Percentiles rank a stretch among this genome's conserved stretches.
phyloP scores from a whole-genome alignment of 352 stramenopile species.

The Globisporangium abappressorium region DNA sequence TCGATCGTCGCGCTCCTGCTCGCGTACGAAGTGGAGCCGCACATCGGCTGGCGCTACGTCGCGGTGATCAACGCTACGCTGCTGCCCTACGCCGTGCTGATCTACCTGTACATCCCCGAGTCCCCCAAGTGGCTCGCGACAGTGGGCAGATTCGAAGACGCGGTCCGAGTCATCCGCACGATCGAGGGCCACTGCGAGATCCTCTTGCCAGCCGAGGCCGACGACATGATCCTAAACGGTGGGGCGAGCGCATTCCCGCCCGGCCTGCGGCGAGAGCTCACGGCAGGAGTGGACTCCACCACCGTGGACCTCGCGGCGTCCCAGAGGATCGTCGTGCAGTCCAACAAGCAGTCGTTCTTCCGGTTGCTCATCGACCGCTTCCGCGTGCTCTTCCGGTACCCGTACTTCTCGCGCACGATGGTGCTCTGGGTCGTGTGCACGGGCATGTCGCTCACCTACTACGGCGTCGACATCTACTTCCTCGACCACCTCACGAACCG shows the following conservation, averaged over 20 bases:
- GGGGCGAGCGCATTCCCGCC: neutral
- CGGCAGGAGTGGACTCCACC: neutral
- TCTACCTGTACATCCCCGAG: slow-evolving; percentile 9
- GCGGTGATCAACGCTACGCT: neutral
- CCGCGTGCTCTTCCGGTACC: slow-evolving; percentile 20
- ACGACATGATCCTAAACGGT: slow-evolving; percentile 4
- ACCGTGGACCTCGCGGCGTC: neutral
- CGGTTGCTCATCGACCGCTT: slow-evolving; percentile 13
- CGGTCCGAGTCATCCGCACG: slow-evolving; percentile 8
- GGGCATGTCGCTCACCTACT: slow-evolving; percentile 25
- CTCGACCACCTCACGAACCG: slow-evolving; percentile 8
- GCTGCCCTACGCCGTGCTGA: slow-evolving; percentile 4
- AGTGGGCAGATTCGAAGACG: slow-evolving; percentile 13
- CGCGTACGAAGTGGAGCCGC: slow-evolving; percentile 2
- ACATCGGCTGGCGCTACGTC: slow-evolving; percentile 10
- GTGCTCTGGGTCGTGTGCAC: slow-evolving; percentile 26
- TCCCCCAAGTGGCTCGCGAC: slow-evolving; percentile 14
- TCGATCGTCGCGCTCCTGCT: slow-evolving; percentile 15
- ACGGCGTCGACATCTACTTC: slow-evolving; percentile 24
- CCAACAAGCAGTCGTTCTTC: slow-evolving; percentile 9
- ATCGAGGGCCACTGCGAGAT: slow-evolving; percentile 9
- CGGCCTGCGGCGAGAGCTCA: neutral
- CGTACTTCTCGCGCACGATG: slow-evolving; percentile 22
- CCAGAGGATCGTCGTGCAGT: slow-evolving; percentile 9
- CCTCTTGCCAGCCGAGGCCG: slow-evolving; percentile 1